Evolutionary conservation across 352 stramenopile genomes (phyloP), one percentile per base, ranked within the genome.

Genomic region (Lagenidium giganteum): DNA sequence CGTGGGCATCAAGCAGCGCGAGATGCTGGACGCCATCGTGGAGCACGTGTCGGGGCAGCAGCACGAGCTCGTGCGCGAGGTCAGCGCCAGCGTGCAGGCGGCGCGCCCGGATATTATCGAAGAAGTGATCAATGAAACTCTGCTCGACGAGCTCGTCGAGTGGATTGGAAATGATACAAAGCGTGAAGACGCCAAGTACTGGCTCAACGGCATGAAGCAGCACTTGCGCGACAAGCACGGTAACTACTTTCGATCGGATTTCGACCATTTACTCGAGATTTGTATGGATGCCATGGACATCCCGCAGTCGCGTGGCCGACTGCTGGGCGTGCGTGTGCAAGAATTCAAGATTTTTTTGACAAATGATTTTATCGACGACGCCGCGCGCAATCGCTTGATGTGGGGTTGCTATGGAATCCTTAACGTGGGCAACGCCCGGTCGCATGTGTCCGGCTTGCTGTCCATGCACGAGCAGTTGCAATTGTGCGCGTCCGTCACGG

Each of bases 221-320:
- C 33, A 51, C 34, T 18, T 51, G 26, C 21, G 36, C 13, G 16
- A 33, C 12, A 33, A 35, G 3, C 44, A 51, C n/a, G 44, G 33
- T 3, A 51, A 44, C 14, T 22, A 26, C 18, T 44, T 51, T n/a
- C 44, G 33, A 25, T 44, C 33, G 25, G 44, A 51, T 27, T 51
- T 51, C 30, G 33, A 51, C 14, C 28, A 24, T 24, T 35, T 51
- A n/a, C 26, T 42, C 6, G 44, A 37, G 3, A 26, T 44, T 33
- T 51, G 38, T 35, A 51, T 51, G 44, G 35, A 42, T 24, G 42
- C 42, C 30, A 33, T 51, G 11, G 31, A 51, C n/a, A 51, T 51
- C 27, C 27, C 44, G 12, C 23, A 32, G 33, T 3, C 18, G 3
- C 21, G 33, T 20, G 34, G 33, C 25, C 31, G 33, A 6, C 34